Evolutionary conservation across 768 basidiomycete genomes (phyloP), one percentile per base, ranked within the genome.

Genomic region (Leccinum fibrillosum): DNA sequence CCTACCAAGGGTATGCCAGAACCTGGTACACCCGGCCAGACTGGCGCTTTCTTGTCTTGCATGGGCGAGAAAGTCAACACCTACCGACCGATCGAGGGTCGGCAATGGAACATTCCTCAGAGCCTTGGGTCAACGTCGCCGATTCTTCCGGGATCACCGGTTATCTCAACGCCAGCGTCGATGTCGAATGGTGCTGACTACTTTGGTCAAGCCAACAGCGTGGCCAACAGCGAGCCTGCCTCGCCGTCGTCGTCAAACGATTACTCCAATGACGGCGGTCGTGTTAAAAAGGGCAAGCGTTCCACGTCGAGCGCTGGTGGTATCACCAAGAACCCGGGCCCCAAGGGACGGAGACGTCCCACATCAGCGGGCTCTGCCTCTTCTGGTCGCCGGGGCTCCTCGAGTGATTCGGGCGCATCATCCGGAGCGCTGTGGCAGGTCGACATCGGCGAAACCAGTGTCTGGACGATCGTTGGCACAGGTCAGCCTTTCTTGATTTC

Each of bases 1-100:
- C 76, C 81, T 10, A 77, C 75, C 63, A 89, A 86, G 71, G 80
- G 80, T 49, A 78, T 83, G 71, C 86, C 89, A 4, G 88, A 92
- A 54, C 83, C 83, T 11, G 90, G 90, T 26, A 88, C 88, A 1
- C 89, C 90, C 1, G 92, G 92, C 19, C 70, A 79, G 35, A 88
- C 85, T 7, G 91, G 92, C 44, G 85, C 90, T 8, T 95, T 92
- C 81, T 72, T 94, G 62, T 90, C 89, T 9, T 94, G 93, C 75
- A 89, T 92, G 86, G 91, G 90, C 62, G 93, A 94, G 75, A 92
- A 93, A 71, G 92, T 95, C 55, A 94, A 93, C 69, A 92, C 92
- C 0, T 93, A 92, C 68, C 85, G 89, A 32, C 90, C 91, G 15
- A 84, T 88, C 42, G 92, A 93, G 44, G 88, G 88, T 19, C 85